A percentile compares a stretch with the other conserved stretches of the same genome.
Conservation (phyloP, 306 rosid genomes). For the Hippophae tibetana region DNA sequence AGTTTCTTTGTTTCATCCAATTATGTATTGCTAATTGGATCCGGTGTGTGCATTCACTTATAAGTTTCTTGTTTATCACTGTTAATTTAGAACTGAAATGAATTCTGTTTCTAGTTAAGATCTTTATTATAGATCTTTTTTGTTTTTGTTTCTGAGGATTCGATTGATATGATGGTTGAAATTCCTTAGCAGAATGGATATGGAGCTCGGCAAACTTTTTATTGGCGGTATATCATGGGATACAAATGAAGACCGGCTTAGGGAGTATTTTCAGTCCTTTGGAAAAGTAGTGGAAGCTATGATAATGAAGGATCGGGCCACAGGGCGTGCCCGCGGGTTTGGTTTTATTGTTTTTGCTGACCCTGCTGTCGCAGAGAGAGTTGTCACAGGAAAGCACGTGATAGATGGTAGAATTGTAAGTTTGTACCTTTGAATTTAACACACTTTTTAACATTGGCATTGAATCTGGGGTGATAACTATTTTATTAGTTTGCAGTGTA, state of each 20-base stretch:
- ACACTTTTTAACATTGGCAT: neutral
- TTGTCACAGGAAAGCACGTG: conserved; percentile 75
- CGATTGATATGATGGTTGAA: neutral
- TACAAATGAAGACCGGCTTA: conserved; percentile 90
- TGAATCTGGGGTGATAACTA: conserved; percentile 12
- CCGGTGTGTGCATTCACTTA: neutral
- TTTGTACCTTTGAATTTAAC: conserved; percentile 4
- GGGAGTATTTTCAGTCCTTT: conserved; percentile 68
- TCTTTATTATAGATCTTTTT: neutral
- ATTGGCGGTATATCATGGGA: conserved; percentile 97
- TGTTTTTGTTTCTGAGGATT: neutral
- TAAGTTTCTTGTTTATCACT: neutral
- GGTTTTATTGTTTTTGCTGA: conserved; percentile 86
- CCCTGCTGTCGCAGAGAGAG: conserved; percentile 70
- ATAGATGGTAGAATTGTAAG: conserved; percentile 95
- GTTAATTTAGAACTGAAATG: neutral
- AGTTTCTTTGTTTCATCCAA: neutral
- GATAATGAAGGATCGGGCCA: conserved; percentile 98
- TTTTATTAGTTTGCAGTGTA: conserved; percentile 17
- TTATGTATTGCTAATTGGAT: conserved; percentile 7
- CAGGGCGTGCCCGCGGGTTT: conserved; percentile 95
- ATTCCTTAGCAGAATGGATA: conserved; percentile 45
- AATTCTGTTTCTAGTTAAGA: neutral
- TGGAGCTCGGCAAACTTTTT: conserved; percentile 77
- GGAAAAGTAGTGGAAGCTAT: conserved; percentile 90